These are phyloP conservation scores for Xylariaceae sp. DNA, from an alignment of 2,329 filamentous ascomycete species.

Conservation along the genomic window DNA sequence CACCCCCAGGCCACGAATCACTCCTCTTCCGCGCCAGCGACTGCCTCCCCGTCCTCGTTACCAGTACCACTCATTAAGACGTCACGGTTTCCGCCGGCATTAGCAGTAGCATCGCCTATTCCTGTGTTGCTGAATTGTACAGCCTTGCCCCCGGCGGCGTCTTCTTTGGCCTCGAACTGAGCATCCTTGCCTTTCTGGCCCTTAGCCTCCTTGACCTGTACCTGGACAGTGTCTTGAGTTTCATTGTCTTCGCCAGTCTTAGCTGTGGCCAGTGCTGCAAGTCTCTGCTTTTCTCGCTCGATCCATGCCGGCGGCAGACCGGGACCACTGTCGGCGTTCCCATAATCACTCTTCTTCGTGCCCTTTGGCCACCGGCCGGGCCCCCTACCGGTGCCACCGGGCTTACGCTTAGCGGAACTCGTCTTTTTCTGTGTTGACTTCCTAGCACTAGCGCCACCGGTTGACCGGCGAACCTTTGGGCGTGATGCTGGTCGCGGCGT, in stretches of 20 bases:
- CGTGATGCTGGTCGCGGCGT: conserved; percentile 41
- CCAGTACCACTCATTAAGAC: conserved; percentile 18
- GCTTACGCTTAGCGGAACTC: conserved; percentile 53
- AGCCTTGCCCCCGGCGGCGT: background rate
- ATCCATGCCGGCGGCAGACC: conserved; percentile 63
- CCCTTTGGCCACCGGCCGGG: conserved; percentile 70
- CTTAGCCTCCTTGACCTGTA: conserved; percentile 42
- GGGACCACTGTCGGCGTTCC: conserved; percentile 66
- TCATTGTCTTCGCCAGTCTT: conserved; percentile 32
- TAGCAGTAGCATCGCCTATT: background rate
- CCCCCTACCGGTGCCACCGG: conserved; percentile 65
- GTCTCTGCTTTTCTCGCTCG: conserved; percentile 33
- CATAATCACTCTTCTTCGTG: conserved; percentile 69
- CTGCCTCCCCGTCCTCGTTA: conserved; percentile 5
- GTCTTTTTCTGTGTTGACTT: conserved; percentile 45
- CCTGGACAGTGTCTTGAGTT: conserved; percentile 38
- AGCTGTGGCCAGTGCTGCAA: conserved; percentile 1
- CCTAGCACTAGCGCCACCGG: conserved; percentile 34
- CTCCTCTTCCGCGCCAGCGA: conserved; percentile 14
- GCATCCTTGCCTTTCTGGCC: conserved; percentile 34
- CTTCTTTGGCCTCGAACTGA: conserved; percentile 21
- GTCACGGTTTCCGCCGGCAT: conserved; percentile 3
- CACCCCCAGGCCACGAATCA: conserved; percentile 1
- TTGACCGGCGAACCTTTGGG: conserved; percentile 43
- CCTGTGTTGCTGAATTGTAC: background rate